Evolutionary conservation across 2,329 filamentous ascomycete genomes (phyloP), one percentile per base, ranked within the genome.

Genomic region (Fusarium albosuccineum): DNA sequence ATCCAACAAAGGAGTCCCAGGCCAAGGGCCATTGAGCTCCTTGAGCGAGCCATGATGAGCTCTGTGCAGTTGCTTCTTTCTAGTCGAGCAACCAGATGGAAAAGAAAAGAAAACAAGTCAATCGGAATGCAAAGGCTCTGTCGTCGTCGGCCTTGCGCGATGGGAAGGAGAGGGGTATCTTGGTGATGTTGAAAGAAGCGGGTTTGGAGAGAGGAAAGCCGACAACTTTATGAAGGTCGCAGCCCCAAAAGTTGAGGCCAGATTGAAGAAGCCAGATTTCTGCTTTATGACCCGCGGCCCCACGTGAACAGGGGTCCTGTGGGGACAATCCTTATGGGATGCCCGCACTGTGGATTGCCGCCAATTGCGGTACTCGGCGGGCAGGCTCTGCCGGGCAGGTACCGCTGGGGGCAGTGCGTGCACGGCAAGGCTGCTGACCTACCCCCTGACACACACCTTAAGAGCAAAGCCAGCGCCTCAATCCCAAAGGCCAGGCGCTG

Each of bases 1-100:
- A 97, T 91, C 86, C 97, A 97, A 84, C 94, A 91, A 82, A 97
- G 85, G 79, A 96, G 83, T 88, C 93, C 94, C 87, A 97, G 85
- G 90, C 91, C 85, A 85, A 94, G 79, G 86, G 89, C 86, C 87
- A 91, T 85, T 82, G 88, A 85, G 84, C 87, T 85, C 85, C 87
- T 82, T 78, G 89, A 90, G 76, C 82, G 81, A 81, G 83, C 82
- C 84, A 86, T 86, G 72, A 74, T 76, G 74, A 70, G 67, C 62
- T 63, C 59, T 68, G 46, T 61, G 58, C 53, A 64, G 54, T 61
- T 71, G 68, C 63, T 68, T 66, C 63, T 68, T 66, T 57, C 49
- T 62, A 62, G 63, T 57, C 44, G 54, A 58, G 70, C 60, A 68
- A 68, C 55, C 56, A 60, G 67, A 65, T 57, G 60, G 62, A 63